Base-by-base conservation (phyloP, 495 filamentous ascomycete genomes). In the Aspergillus olivimuriae region DNA sequence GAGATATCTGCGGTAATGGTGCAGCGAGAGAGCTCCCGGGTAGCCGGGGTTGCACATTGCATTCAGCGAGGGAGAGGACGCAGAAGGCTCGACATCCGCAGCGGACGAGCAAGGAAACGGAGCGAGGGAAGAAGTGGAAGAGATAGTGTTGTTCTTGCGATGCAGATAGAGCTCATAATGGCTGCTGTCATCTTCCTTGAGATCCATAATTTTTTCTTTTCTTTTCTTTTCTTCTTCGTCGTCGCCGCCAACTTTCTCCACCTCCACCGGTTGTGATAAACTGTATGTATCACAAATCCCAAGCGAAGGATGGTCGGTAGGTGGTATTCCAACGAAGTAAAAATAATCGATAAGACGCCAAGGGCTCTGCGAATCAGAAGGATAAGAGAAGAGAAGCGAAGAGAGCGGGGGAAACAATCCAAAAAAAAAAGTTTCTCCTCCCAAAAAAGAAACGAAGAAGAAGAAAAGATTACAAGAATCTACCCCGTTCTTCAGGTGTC, bases 1-100 rank as follows among this genome's bases (percentile, higher is more conserved):
- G 15, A 62, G 48, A 18, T 36, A 48, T 32, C 56, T 55, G 15
- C 59, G 59, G 33, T 62, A 59, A 16, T 59, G 48, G 50, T 59
- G 56, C 16, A 56, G 50, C 5, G 58, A 56, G 12, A 54, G 38
- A 17, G 48, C 21, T 11, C 55, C 55, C 9, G 52, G 35, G 8
- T 38, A 28, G 24, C 24, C 24, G 6, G 24, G 24, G 24, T 5
- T 11, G 11, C 24, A 28, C 24, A 28, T 28, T 6, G 24, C 24
- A 28, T 38, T 38, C 11, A 38, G 18, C 7, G 35, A 38, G 2
- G 35, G 12, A 4, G 35, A 15, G 17, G 17, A 19, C 16, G 20
- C 2, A 10, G 35, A 12, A 19, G 15, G 15, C 17, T 38, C 35
- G 35, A 12, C 17, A 11, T 38, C 17, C 4, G 6, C 4, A 6